phyloP scores from a whole-genome alignment of 495 filamentous ascomycete species.

The Parmelia sp. region DNA sequence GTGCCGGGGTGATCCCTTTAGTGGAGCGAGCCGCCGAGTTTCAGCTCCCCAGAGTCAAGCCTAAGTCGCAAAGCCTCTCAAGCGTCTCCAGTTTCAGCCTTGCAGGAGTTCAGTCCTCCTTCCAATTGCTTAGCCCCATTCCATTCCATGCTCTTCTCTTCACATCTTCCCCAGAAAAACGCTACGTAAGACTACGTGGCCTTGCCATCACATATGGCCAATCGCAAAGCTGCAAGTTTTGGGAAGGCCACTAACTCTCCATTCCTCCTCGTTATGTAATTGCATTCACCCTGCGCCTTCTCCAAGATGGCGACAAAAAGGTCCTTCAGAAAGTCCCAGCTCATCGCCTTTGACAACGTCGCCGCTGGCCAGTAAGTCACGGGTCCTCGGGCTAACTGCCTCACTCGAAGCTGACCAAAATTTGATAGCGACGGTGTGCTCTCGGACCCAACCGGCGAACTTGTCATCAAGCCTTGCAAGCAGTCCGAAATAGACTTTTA shows the following conservation, averaged over 20 bases:
- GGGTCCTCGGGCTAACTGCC: background rate
- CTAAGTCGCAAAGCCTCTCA: too few relatives aligned
- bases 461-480: conserved; percentile 95
- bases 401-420: conserved; percentile 11
- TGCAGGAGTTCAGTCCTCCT: background rate
- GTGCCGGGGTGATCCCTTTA: background rate
- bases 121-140: background rate
- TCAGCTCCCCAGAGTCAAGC: too few relatives aligned
- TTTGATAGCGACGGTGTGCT: conserved; percentile 79
- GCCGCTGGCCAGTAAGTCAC: conserved; percentile 89
- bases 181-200: conserved; percentile 10
- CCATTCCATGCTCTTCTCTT: background rate
- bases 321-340: conserved; percentile 39
- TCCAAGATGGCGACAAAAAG: conserved; percentile 19
- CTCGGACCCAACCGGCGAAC: conserved; percentile 71
- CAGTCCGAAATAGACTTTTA: conserved; percentile 86
- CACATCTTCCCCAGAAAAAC: too few relatives aligned
- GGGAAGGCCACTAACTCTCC: conserved; percentile 1
- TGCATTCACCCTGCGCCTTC: conserved; percentile 10
- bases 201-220: conserved; percentile 10
- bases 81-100: background rate
- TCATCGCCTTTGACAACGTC: conserved; percentile 69
- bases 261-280: conserved; percentile 13
- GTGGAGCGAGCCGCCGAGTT: background rate
- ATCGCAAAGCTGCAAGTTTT: conserved; percentile 6